Evolutionary conservation across 2,329 filamentous ascomycete species (phyloP), one percentile per base, ranked within the genome.

Genomic region (Calonectria pteridis): DNA sequence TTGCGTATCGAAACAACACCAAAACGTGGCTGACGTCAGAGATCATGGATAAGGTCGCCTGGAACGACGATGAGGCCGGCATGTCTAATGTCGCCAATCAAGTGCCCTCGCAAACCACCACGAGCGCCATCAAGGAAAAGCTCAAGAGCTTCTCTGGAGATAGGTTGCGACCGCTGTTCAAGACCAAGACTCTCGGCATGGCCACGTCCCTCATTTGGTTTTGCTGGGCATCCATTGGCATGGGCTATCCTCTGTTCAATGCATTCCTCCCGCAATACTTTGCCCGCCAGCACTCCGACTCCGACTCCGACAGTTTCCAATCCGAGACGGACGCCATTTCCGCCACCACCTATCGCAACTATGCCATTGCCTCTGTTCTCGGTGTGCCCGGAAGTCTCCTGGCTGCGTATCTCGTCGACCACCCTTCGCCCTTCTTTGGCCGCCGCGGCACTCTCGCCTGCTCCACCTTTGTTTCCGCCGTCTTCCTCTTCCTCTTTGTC

Each of bases 261-360:
- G 93, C 94, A 67, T 97, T 97, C 85, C 88, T 98, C n/a, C 95
- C 95, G 0, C 94, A 97, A 78, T 97, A 97, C 81, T 91, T 97
- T 73, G 90, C 92, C 29, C 83, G 81, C 43, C 89, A 91, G 70
- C 89, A 91, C 31, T 84, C 84, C 40, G 86, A 76, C 23, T 71
- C 77, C 40, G 76, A 75, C 16, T 81, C 76, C 26, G 75, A 77
- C 4, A 75, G 71, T n/a, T 67, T 81, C 18, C 77, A 81, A 18
- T 81, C 81, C 35, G 81, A 85, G 62, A 82, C 81, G 13, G 80
- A 82, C 29, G 77, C 81, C 31, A 86, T 89, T 69, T 86, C 87
- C 4, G 81, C 83, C 73, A 85, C 86, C 28, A 90, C 91, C 0
- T 97, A 97, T 86, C 92, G 94, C 74, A 95, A 95, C 87, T 96